These are phyloP conservation scores for Trichopus zeylanicus DNA, from an alignment of 116 monocot genomes.

Conservation along the genomic window DNA sequence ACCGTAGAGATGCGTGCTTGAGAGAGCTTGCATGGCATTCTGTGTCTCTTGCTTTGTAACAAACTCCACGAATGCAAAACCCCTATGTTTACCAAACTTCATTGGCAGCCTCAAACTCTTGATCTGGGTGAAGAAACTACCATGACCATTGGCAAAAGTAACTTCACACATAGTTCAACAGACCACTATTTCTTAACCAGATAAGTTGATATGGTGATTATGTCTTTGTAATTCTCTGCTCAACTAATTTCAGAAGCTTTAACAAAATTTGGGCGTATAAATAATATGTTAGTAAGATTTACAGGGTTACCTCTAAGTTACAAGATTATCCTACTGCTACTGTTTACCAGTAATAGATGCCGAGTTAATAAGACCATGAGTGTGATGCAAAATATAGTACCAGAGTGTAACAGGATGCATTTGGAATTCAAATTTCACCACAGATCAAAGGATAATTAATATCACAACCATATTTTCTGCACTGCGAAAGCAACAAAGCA, in stretches of 20 bases:
- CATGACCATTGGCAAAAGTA: not conserved
- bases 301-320: no score
- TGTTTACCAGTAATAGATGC: no score
- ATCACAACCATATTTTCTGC: not conserved
- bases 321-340: no score
- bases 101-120: conserved; percentile 81
- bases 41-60: conserved; percentile 94
- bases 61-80: conserved; percentile 95
- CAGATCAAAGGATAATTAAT: no score
- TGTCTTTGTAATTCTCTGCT: no score
- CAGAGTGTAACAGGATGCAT: no score
- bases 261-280: no score
- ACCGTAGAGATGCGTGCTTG: conserved; percentile 88
- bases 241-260: no score
- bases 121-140: conserved; percentile 34
- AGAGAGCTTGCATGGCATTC: conserved; percentile 66
- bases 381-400: no score
- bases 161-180: not conserved
- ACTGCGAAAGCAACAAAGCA: not conserved
- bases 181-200: not conserved
- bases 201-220: not conserved
- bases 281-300: no score
- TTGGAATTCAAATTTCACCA: no score
- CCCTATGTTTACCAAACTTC: conserved; percentile 77
- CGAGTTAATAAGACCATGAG: no score